Percentiles rank a stretch among this genome's conserved stretches.
Evolutionary conservation across 2,329 filamentous ascomycete species (phyloP).

Genomic region (Malbranchea zuffiana): DNA sequence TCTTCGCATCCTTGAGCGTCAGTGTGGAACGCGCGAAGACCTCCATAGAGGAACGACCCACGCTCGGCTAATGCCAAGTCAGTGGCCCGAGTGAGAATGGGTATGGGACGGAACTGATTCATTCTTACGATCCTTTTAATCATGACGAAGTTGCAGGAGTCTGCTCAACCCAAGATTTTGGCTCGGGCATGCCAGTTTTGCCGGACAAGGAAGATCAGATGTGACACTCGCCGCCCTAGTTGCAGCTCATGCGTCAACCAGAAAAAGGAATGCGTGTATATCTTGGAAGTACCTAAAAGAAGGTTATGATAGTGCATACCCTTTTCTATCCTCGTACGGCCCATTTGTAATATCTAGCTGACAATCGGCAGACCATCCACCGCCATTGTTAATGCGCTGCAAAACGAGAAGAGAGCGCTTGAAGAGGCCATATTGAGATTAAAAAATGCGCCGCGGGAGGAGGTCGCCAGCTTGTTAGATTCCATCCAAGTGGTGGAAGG

Average conservation of each 20-base stretch:
- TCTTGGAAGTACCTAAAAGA: slow-evolving; percentile 15
- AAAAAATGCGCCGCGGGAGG: slow-evolving; percentile 14
- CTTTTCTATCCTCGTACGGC: not conserved
- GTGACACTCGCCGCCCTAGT: slow-evolving; percentile 26
- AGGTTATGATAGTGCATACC: slow-evolving; percentile 10
- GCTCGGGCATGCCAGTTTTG: slow-evolving; percentile 27
- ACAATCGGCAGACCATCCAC: slow-evolving; percentile 13
- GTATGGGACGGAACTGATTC: no score
- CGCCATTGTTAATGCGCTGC: slow-evolving; percentile 15
- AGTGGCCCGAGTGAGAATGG: no score
- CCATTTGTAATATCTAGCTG: slow-evolving; percentile 4
- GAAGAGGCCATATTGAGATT: slow-evolving; percentile 13
- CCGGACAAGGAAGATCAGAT: slow-evolving; percentile 27
- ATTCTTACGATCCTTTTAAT: no score
- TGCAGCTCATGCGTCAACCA: slow-evolving; percentile 26
- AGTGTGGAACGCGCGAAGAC: no score
- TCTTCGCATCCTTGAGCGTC: no score
- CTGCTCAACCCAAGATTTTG: slow-evolving; percentile 16
- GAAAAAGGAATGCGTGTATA: slow-evolving; percentile 17
- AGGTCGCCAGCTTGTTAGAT: slow-evolving; percentile 12
- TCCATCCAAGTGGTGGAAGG: slow-evolving; percentile 14
- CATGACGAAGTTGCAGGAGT: slow-evolving; percentile 13
- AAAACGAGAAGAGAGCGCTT: slow-evolving; percentile 13
- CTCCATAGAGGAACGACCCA: no score
- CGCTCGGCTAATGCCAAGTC: no score